Conservation (phyloP, 2,329 filamentous ascomycete genomes). For the Penicillium polonicum region DNA sequence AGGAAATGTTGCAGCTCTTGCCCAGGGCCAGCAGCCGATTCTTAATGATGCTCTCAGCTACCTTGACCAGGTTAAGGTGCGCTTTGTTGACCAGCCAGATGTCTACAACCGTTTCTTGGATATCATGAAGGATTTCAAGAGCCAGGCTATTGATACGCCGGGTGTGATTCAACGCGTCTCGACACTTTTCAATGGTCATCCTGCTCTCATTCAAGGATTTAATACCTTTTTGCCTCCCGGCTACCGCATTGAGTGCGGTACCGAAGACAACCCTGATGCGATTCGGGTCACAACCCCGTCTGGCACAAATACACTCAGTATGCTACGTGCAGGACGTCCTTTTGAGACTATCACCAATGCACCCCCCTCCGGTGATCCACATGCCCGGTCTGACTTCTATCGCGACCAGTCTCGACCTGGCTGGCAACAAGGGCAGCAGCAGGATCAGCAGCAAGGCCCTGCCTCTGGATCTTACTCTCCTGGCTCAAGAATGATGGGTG, state of each 20-base stretch:
- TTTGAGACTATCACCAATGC: constrained; percentile 36
- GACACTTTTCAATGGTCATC: constrained; percentile 91
- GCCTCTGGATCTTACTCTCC: constrained; percentile 43
- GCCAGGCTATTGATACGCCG: constrained; percentile 96
- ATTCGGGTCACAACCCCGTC: constrained; percentile 96
- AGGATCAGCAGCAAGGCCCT: constrained; percentile 32
- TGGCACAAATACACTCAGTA: constrained; percentile 92
- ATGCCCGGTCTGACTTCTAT: constrained; percentile 41
- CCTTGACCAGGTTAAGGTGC: constrained; percentile 96
- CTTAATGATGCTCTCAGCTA: constrained; percentile 86
- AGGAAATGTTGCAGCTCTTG: constrained; percentile 58
- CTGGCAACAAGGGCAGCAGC: constrained; percentile 40
- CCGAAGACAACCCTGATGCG: constrained; percentile 89
- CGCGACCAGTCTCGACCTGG: constrained; percentile 39
- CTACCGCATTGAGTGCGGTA: constrained; percentile 94
- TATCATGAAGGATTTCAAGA: constrained; percentile 99
- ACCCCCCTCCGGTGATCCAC: constrained; percentile 31
- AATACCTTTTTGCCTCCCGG: constrained; percentile 96
- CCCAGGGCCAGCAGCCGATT: constrained; percentile 81
- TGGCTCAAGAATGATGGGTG: constrained; percentile 38
- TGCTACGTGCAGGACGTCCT: constrained; percentile 49
- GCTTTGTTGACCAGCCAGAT: constrained; percentile 94
- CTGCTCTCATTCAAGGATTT: constrained; percentile 93
- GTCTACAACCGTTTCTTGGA: constrained; percentile 97
- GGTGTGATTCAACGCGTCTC: constrained; percentile 97